Base-by-base conservation (phyloP, 371 early-diverging fungal species). In the Umbelopsis sp. region DNA sequence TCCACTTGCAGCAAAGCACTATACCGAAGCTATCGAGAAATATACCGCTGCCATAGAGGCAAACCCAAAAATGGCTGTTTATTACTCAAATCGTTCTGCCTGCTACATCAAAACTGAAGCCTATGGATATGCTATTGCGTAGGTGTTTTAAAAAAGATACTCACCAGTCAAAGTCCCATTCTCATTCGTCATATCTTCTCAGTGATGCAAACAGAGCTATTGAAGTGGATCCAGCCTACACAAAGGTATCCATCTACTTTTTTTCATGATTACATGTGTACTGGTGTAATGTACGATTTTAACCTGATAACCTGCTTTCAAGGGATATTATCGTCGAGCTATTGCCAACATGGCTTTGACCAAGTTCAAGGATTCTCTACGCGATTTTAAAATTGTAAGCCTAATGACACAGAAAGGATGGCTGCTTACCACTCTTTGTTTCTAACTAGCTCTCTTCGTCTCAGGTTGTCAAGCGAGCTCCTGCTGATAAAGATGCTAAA, bases 51-150 rank as follows among this genome's bases (percentile, higher is more conserved):
- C 96, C 11, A 94, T 97, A 63, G 83, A 90, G 48, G 72, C 89
- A 25, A 91, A 97, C 75, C 92, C 96, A 18, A 85, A 85, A 20
- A 92, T 93, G 0, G 89, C 96, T 7, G 91, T 92, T 22, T 96
- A 91, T 78, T 97, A 93, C 71, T 87, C 96, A 37, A 99, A 99
- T 77, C 88, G 99, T 35, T 95, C 97, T 4, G 92, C 97, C 70
- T 95, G 95, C 50, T 90, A 96, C 78, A 86, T 95, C 22, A 88
- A 91, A 63, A 77, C 91, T 16, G 98, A 98, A 79, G 88, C 91
- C 63, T 97, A 95, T 79, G 97, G 96, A 8, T 91, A 92, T 65
- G 97, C 97, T 48, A 92, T 95, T 72, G 74, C 84, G 89, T 89
- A 86, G 64, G 84, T 48, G 48, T 48, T 48, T 45, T 18, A 45